These are phyloP conservation scores for Westerdykella aurantiaca DNA, from an alignment of 2,329 filamentous ascomycete genomes.

Conservation along the genomic window DNA sequence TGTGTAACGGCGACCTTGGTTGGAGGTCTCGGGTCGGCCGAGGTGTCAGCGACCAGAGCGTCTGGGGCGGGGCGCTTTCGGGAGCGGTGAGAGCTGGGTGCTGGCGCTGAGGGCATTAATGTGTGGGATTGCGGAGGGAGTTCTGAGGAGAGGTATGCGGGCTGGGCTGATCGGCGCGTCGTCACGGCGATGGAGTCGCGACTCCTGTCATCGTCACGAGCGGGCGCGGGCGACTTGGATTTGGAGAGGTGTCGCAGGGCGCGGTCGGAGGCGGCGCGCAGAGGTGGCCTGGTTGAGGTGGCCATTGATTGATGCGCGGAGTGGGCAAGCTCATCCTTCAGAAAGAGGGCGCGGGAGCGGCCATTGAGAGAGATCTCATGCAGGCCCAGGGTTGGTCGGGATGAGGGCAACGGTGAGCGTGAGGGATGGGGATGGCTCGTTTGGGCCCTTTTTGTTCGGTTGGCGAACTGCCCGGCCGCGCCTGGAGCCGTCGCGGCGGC, in stretches of 20 bases:
- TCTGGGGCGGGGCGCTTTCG: constrained; percentile 29
- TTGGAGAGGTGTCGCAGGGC: constrained; percentile 23
- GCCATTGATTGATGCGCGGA: constrained; percentile 23
- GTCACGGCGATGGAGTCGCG: constrained; percentile 14
- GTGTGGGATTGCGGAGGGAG: constrained; percentile 8
- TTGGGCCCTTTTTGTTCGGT: constrained; percentile 10
- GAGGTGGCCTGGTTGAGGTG: constrained; percentile 26
- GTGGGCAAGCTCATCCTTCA: constrained; percentile 1
- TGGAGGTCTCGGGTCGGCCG: constrained; percentile 33
- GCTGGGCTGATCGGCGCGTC: constrained; percentile 24
- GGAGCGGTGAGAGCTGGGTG: constrained; percentile 18
- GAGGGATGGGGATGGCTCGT: constrained; percentile 25
- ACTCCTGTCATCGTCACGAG: constrained; percentile 20
- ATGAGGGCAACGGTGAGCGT: constrained; percentile 22
- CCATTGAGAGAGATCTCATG: constrained; percentile 20
- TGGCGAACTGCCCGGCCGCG: constrained; percentile 4
- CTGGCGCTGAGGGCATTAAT: constrained; percentile 3
- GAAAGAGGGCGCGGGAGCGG: constrained; percentile 7
- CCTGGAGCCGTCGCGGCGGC: not conserved
- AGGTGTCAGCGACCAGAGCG: constrained; percentile 16
- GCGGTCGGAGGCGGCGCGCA: constrained; percentile 25
- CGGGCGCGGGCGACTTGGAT: constrained; percentile 19
- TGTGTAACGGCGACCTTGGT: constrained; percentile 40
- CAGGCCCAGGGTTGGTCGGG: constrained; percentile 15
- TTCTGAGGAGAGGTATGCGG: constrained; percentile 9